Percentiles rank a stretch among this genome's conserved stretches.
phyloP scores from a whole-genome alignment of 441 rosid genomes.

The Adansonia rubrostipa region DNA sequence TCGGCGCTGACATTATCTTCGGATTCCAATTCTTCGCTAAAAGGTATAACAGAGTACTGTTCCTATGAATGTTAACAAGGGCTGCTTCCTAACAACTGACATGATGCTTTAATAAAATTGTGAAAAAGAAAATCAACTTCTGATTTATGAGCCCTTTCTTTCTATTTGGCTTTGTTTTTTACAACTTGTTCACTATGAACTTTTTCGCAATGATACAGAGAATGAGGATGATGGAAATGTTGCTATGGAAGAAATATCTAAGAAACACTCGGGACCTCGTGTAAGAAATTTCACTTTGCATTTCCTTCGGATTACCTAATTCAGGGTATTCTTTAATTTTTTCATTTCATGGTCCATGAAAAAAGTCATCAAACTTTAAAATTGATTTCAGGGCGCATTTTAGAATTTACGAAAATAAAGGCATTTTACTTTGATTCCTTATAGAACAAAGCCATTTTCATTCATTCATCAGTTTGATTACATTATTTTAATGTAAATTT shows the following conservation, averaged over 20 bases:
- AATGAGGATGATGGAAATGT: conserved; percentile 34
- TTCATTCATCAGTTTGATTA: background rate
- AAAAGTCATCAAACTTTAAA: background rate
- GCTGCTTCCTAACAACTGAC: background rate
- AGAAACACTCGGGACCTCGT: conserved; percentile 38
- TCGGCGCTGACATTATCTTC: conserved; percentile 57
- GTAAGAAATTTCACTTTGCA: conserved; percentile 36
- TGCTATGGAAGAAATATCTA: conserved; percentile 29
- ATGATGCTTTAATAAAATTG: background rate
- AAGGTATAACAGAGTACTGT: conserved; percentile 39
- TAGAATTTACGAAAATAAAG: background rate
- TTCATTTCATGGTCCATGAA: conserved; percentile 16
- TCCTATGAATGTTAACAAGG: background rate
- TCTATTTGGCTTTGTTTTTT: background rate
- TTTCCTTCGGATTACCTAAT: conserved; percentile 18
- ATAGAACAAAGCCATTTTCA: background rate
- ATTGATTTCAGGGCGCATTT: background rate
- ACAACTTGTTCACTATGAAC: conserved; percentile 13
- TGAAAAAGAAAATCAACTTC: background rate
- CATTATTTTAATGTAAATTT: background rate
- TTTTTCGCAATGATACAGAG: conserved; percentile 40
- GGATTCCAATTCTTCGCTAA: conserved; percentile 53
- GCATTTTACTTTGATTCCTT: background rate
- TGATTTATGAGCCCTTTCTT: background rate
- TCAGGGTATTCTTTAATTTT: conserved; percentile 12